Base-by-base conservation (phyloP, 225 moss, liverwort and hornwort genomes). In the Pseudisothecium myosuroides region DNA sequence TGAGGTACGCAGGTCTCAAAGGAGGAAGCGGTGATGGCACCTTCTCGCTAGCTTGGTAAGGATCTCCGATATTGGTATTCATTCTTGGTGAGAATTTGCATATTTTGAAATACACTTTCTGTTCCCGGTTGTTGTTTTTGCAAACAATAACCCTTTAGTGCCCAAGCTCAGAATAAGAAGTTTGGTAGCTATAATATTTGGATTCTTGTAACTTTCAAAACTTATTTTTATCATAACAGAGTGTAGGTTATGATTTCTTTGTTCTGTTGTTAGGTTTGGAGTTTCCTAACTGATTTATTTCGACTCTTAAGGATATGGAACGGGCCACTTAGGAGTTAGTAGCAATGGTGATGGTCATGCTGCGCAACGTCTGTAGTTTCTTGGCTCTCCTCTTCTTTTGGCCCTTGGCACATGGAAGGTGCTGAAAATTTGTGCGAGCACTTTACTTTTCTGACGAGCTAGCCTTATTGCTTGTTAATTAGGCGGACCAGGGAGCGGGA, bases 401-500 rank as follows among this genome's bases (percentile, higher is more conserved):
- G 66, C 58, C 37, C 76, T 61, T 32, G 76, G 82, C 76, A 56
- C 45, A 29, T 55, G 65, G 50, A 58, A 83, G 80, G 65, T 32
- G 28, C 54, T 45, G 36, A 79, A 64, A 72, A 28, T 10, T 63
- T 56, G 83, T 27, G 32, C 34, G 76, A 75, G 62, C 61, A 74
- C 83, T 45, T 82, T 56, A 41, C 78, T 87, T 59, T 87, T 77
- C 82, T 91, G 83, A 90, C 73, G 80, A 90, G 80, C 79, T 79
- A 65, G 78, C 50, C 72, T 76, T 60, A 75, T 68, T 76, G 81
- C 59, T 83, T 83, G 77, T 91, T 84, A 34, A 88, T 78, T 92
- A 97, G 98, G 98, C 36, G 98, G 98, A 81, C 98, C 98, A 62
- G 98, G 98, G 89, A 98, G 98, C 92, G 97, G 98, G 76, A 98